Evolutionary conservation across 805 yeast species (phyloP).

Genomic region (Metschnikowia reukaufii): DNA sequence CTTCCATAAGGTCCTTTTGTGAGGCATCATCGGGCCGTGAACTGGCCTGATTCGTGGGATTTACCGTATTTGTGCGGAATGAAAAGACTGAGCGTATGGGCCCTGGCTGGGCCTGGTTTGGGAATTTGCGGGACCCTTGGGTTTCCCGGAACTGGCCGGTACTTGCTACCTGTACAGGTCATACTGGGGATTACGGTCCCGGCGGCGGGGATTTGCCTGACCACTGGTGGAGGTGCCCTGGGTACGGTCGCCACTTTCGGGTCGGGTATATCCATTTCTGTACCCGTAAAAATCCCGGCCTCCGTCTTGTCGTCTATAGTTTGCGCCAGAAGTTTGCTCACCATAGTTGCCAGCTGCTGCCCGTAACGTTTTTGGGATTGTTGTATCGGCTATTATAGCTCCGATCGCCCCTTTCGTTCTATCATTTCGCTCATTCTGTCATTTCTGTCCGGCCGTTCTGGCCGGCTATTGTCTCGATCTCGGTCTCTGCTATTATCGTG

Average conservation of each 20-base stretch:
- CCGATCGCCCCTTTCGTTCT: slow-evolving; percentile 2
- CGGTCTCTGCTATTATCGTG: slow-evolving; percentile 12
- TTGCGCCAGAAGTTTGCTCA: slow-evolving; percentile 5
- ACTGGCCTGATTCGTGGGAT: neutral
- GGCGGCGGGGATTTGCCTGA: neutral
- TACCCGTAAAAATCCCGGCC: slow-evolving; percentile 16
- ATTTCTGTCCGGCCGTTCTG: slow-evolving; percentile 2
- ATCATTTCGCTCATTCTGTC: slow-evolving; percentile 5
- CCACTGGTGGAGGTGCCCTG: neutral
- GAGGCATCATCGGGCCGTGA: neutral
- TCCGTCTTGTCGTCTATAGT: slow-evolving; percentile 10
- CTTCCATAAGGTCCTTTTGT: slow-evolving; percentile 4
- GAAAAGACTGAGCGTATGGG: neutral
- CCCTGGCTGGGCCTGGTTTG: neutral
- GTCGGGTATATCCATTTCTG: slow-evolving; percentile 8
- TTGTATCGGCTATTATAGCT: slow-evolving; percentile 7
- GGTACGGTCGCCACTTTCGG: slow-evolving; percentile 1
- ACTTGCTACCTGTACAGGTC: slow-evolving; percentile 19
- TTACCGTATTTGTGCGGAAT: neutral
- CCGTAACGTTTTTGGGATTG: slow-evolving; percentile 8
- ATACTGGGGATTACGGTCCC: slow-evolving; percentile 7
- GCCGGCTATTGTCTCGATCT: slow-evolving; percentile 9
- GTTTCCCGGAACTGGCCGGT: slow-evolving; percentile 10
- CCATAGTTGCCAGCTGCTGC: slow-evolving; percentile 1
- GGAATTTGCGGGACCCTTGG: slow-evolving; percentile 4